Evolutionary conservation across 202 grass and related monocot species (phyloP), one percentile per base, ranked within the genome.

Genomic region (Carex sylvatica): DNA sequence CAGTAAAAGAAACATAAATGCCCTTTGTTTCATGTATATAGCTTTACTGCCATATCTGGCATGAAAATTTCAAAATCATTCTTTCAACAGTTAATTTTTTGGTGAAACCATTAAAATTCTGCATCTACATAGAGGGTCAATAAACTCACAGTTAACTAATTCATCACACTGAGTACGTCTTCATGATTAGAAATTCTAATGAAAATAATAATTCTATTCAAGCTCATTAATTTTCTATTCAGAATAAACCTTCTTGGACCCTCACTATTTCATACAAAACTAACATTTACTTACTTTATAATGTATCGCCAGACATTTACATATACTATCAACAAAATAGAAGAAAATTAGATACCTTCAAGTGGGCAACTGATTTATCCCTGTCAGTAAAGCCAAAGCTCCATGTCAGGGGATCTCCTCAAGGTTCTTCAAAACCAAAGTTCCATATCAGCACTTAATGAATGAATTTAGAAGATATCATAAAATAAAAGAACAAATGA

Each of bases 361-460:
- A 74, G 86, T 97, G 94, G 67, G 91, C 89, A 33, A 91, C 87
- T 33, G 94, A 91, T 86, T 97, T 97, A 5, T 93, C 94, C 84
- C 93, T 87, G 86, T 93, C 91, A 6, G 94, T 97, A 86, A 97
- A 97, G 55, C 93, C 94, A 73, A 44, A 91, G 93, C 79, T 97
- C 91, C 12, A 97, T 87, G 0, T 97, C 91, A 97, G 9, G 89
- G 94, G 65, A 97, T 97, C 83, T 97, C 93, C 83, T 97, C 93
- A 30, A 91, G 94, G 84, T 93, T 93, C 91, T 93, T 49, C 2
- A 86, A 60, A 63, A 73, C 16, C 4, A 82, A 30, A 70, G 2
- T 11, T 47, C 19, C n/a, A 61, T 0, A 12, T 74, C 1, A 54
- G 51, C 3, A 38, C 2, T 49, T 63, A 65, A 15, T 55, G n/a